Percentiles rank a stretch among this genome's conserved stretches.
Evolutionary conservation across 148 eudicot genomes (phyloP).

Genomic region (Rhododendron mucronatum): DNA sequence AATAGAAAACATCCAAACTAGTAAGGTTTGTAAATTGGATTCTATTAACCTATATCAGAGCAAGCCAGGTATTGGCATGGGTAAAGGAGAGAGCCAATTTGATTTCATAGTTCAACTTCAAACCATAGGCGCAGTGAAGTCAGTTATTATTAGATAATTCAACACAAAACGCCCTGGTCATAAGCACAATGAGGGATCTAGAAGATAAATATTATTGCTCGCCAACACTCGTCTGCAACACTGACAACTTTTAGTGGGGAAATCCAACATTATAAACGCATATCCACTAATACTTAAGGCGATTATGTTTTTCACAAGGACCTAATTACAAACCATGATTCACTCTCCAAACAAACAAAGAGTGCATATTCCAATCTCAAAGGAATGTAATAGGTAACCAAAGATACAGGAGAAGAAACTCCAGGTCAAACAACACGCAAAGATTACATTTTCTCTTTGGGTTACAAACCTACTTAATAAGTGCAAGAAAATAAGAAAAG

Average conservation of each 20-base stretch:
- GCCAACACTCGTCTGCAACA: not conserved
- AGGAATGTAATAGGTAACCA: not conserved
- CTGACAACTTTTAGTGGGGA: not conserved
- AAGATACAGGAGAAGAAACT: not conserved
- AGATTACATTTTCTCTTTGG: not conserved
- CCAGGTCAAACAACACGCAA: not conserved
- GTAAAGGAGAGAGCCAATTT: not conserved
- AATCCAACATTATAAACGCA: not conserved
- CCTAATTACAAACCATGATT: not conserved
- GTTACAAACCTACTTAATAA: conserved; percentile 4
- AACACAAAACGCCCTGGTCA: not conserved
- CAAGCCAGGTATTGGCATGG: not conserved
- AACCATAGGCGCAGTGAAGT: not conserved
- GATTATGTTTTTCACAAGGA: not conserved
- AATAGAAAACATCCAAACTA: not conserved
- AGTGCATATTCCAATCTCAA: not conserved
- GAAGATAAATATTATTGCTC: not conserved
- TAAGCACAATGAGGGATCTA: not conserved
- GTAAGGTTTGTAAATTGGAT: not conserved
- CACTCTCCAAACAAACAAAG: not conserved
- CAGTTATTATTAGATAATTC: not conserved
- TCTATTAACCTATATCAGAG: not conserved
- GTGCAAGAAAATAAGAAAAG: not conserved
- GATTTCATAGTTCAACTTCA: not conserved
- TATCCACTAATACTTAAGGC: not conserved